Percentiles rank a stretch among this genome's conserved stretches.
Conservation (phyloP, 306 rosid species). For the Purshia tridentata region DNA sequence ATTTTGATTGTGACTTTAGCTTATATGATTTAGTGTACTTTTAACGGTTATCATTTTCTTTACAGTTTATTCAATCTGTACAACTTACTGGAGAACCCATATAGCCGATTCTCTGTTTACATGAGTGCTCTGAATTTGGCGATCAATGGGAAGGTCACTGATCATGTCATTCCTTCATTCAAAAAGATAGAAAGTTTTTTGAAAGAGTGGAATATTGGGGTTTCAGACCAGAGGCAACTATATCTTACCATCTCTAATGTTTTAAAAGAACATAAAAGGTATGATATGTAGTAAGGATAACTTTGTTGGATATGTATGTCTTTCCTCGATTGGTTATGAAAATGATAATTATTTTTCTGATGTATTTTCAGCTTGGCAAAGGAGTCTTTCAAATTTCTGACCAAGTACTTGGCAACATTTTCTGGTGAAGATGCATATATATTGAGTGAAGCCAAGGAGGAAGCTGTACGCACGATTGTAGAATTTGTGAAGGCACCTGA, state of each 20-base stretch:
- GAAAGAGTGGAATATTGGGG: conserved; percentile 90
- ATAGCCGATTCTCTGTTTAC: conserved; percentile 73
- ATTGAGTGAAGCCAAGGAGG: conserved; percentile 83
- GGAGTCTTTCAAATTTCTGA: conserved; percentile 76
- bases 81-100: conserved; percentile 79
- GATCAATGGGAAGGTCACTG: conserved; percentile 73
- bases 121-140: conserved; percentile 71
- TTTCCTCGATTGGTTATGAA: not conserved
- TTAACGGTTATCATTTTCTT: conserved; percentile 13
- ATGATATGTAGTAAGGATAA: not conserved
- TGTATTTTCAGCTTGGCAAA: conserved; percentile 58
- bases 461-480: conserved; percentile 74
- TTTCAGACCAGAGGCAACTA: conserved; percentile 65
- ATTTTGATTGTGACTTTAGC: conserved; percentile 6
- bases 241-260: conserved; percentile 72
- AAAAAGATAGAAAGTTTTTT: conserved; percentile 75
- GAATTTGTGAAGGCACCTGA: conserved; percentile 87
- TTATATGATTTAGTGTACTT: not conserved
- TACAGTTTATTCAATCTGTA: conserved; percentile 84
- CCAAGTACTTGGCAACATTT: conserved; percentile 75
- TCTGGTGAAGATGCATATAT: conserved; percentile 63
- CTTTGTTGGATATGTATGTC: not conserved
- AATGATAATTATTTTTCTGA: conserved; percentile 11
- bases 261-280: conserved; percentile 87
- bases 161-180: conserved; percentile 67